Percentiles rank a stretch among this genome's conserved stretches.
phyloP scores from a whole-genome alignment of 192 early-diverging fungal genomes.

The Paraglomus brasilianum region DNA sequence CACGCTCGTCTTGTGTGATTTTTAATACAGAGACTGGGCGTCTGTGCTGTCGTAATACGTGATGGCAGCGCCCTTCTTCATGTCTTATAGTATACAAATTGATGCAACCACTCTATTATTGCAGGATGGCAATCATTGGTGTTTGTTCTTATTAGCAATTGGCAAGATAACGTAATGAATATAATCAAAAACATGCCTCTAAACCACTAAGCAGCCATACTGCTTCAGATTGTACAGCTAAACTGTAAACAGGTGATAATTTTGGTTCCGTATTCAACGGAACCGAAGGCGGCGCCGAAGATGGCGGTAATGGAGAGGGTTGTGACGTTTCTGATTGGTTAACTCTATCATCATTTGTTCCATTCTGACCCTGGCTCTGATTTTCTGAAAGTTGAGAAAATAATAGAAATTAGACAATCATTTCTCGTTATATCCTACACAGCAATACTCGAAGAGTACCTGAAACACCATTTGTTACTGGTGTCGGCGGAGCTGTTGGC shows the following conservation, averaged over 20 bases:
- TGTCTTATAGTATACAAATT: constrained; percentile 87
- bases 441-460: neutral
- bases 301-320: neutral
- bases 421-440: constrained; percentile 33
- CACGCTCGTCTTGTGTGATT: constrained; percentile 78
- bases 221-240: constrained; percentile 92
- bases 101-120: constrained; percentile 70
- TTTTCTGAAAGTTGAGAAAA: neutral
- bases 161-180: neutral
- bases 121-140: neutral
- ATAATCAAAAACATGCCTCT: constrained; percentile 47
- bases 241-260: constrained; percentile 88
- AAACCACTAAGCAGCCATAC: constrained; percentile 79
- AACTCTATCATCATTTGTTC: constrained; percentile 15
- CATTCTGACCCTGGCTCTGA: constrained; percentile 3
- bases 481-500: neutral
- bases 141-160: neutral
- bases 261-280: constrained; percentile 50
- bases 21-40: constrained; percentile 81
- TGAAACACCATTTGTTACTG: constrained; percentile 1
- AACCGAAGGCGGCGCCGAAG: constrained; percentile 21
- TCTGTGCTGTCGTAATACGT: constrained; percentile 78
- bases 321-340: constrained; percentile 15
- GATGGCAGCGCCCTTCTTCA: constrained; percentile 90
- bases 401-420: neutral